Evolutionary conservation across 306 rosid genomes (phyloP), one percentile per base, ranked within the genome.

Genomic region (barrel medic (Medicago truncatula)): DNA sequence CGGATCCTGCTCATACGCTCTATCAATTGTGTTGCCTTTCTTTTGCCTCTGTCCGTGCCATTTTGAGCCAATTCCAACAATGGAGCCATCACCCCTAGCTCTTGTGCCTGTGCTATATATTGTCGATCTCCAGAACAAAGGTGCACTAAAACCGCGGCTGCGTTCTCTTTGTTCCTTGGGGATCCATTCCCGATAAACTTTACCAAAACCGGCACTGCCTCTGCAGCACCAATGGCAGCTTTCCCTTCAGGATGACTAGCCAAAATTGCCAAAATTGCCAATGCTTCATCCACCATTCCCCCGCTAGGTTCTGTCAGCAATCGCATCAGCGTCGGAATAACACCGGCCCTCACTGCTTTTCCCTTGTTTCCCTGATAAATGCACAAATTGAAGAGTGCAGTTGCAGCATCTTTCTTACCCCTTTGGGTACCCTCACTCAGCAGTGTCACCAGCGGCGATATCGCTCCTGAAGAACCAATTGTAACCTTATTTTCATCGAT

Each of bases 331-430:
- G 97, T 92, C 41, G 98, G 95, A 79, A 96, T 87, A 41, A 91
- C 94, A 54, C 99, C 98, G 1, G 99, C 98, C 77, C 99, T 87
- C 57, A 96, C 92, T 4, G 98, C 99, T 85, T 83, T 96, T 50
- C 96, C 99, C 83, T 96, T 96, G 87, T 96, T 96, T 52, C 98
- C 99, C 72, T 89, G 96, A 88, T 89, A 92, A 67, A 96, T 96
- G 88, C 98, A 96, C 80, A 96, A 72, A 73, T 96, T 96, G 88
- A 96, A 96, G 64, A 96, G 97, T 67, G 98, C 99, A 23, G 99
- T 90, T 36, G 99, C 99, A 40, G 99, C 98, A 75, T 96, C 99
- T 58, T 96, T 96, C 90, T 92, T 92, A 62, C 99, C 99, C 81
- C 99, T 92, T 82, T 90, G 99, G 16, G 89, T 92, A 59, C 99